Percentiles rank a stretch among this genome's conserved stretches.
Conservation (phyloP, 2,329 filamentous ascomycete genomes). For the Acrocalymma vagum region DNA sequence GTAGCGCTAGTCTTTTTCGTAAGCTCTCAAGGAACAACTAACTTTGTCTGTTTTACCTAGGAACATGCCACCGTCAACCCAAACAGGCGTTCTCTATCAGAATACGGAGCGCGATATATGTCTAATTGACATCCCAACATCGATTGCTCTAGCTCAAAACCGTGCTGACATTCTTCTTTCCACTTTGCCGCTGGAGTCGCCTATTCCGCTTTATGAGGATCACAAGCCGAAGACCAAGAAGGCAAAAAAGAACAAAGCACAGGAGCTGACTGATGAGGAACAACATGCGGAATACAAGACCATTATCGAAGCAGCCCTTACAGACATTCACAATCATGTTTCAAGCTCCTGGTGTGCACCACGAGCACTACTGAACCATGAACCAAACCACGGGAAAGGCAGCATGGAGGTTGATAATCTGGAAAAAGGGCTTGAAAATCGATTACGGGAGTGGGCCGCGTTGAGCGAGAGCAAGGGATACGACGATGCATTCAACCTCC, state of each 20-base stretch:
- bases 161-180: constrained; percentile 57
- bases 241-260: constrained; percentile 51
- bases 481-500: constrained; percentile 36
- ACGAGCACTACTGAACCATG: constrained; percentile 30
- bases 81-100: constrained; percentile 61
- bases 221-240: constrained; percentile 61
- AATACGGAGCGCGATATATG: constrained; percentile 60
- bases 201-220: constrained; percentile 59
- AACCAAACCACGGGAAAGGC: constrained; percentile 17
- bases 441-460: constrained; percentile 39
- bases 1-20: no score
- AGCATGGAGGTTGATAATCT: constrained; percentile 28
- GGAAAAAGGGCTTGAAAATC: constrained; percentile 38
- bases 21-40: no score
- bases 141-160: constrained; percentile 73
- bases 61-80: no score
- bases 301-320: constrained; percentile 51
- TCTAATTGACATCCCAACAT: constrained; percentile 74
- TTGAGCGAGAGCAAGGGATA: constrained; percentile 29
- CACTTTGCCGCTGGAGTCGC: constrained; percentile 51
- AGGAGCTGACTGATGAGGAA: constrained; percentile 26
- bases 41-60: no score
- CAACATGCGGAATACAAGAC: constrained; percentile 48
- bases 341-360: constrained; percentile 33
- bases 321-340: constrained; percentile 36